Base-by-base conservation (phyloP, 345 rosid genomes). In the Eucalyptus cloeziana region DNA sequence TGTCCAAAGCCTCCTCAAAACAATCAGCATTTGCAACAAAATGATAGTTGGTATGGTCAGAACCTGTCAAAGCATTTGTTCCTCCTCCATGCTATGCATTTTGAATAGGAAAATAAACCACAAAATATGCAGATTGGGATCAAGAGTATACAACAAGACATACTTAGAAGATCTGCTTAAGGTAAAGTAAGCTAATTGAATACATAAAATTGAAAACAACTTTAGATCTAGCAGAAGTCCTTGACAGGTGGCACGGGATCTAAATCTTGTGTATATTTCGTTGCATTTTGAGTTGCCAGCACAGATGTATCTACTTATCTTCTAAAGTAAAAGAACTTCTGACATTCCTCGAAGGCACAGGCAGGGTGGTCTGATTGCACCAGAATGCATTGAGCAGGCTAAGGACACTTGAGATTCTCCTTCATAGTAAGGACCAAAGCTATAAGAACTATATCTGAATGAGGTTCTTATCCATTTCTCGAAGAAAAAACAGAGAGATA, bases 1-100 rank as follows among this genome's bases (percentile, higher is more conserved):
- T 93, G 91, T 97, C 99, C 94, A 96, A 81, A 88, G 99, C 99
- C 91, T 97, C 99, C 90, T 91, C 95, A 91, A 97, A 96, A 90
- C 91, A 91, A 87, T 96, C 99, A 80, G 90, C 89, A 91, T 94
- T 97, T 44, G 97, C 93, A 89, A 95, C 97, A 51, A 97, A 97
- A 92, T 91, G 89, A 89, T 93, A 97, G 90, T 97, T 95, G 80
- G 99, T 96, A 71, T 91, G 89, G 92, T 96, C 99, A 50, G 96
- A 92, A 58, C 96, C 64, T 30, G 99, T 96, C 89, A 92, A 97
- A 11, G 99, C 99, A 90, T 97, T 97, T 40, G 96, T 96, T 49
- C 92, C 91, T 37, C 99, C 99, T 89, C 99, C 99, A 89, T 97
- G 99, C 99, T 97, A 91, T 86, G 56, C 19, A 86, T 2, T 52